Percentiles rank a stretch among this genome's conserved stretches.
These are phyloP conservation scores for Aspergillus vadensis DNA, from an alignment of 2,329 filamentous ascomycete genomes.

Conservation along the genomic window DNA sequence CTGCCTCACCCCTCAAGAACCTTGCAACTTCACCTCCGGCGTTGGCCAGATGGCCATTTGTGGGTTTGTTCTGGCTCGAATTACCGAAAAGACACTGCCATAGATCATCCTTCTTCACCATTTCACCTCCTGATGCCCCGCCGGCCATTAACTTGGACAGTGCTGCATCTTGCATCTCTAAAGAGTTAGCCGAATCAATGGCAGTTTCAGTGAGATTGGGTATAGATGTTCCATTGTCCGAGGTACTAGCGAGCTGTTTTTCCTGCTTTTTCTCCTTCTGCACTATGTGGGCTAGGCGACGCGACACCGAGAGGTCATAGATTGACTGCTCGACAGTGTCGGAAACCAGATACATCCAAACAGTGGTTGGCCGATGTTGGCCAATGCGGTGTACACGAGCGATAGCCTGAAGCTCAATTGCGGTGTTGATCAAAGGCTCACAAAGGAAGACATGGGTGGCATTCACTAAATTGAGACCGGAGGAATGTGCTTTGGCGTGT, in stretches of 20 bases:
- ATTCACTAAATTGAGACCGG: constrained; percentile 87
- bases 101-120: constrained; percentile 75
- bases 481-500: constrained; percentile 84
- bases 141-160: constrained; percentile 71
- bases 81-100: constrained; percentile 87
- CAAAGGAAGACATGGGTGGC: constrained; percentile 93
- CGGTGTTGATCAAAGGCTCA: constrained; percentile 90
- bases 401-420: constrained; percentile 91
- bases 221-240: constrained; percentile 13
- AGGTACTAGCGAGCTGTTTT: constrained; percentile 6
- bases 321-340: constrained; percentile 92
- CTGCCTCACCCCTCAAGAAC: constrained; percentile 58
- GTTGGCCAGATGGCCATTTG: constrained; percentile 17
- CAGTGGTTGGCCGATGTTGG: constrained; percentile 81
- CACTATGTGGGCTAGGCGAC: constrained; percentile 76
- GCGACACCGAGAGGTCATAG: constrained; percentile 78
- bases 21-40: constrained; percentile 51
- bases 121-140: constrained; percentile 72
- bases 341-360: constrained; percentile 92
- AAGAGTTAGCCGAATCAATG: constrained; percentile 81
- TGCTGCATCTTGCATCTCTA: constrained; percentile 75
- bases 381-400: constrained; percentile 94
- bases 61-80: constrained; percentile 31
- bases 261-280: constrained; percentile 42
- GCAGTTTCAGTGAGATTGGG: constrained; percentile 55